phyloP scores from a whole-genome alignment of 805 yeast species.

The Saccharomycopsis fermentans region DNA sequence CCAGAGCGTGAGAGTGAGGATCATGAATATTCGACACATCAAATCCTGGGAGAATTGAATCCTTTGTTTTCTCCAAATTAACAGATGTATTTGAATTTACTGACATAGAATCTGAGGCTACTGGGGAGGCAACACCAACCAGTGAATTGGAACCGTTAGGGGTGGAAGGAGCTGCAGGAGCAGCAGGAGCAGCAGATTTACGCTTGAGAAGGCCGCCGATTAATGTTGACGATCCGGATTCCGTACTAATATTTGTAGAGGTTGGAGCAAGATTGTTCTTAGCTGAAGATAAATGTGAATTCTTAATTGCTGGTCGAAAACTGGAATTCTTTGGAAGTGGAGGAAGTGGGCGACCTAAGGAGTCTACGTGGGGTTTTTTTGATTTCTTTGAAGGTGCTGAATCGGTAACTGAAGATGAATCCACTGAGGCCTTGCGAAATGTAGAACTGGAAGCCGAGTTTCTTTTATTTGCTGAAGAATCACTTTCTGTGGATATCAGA shows the following conservation, averaged over 20 bases:
- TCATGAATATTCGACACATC: neutral
- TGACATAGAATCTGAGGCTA: neutral
- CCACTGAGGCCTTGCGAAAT: neutral
- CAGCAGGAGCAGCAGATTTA: neutral
- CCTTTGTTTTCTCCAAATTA: neutral
- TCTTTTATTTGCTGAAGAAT: neutral
- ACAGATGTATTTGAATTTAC: neutral
- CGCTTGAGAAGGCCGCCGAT: neutral
- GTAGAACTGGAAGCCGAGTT: neutral
- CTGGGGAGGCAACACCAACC: neutral
- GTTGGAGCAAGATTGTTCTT: conserved; percentile 6
- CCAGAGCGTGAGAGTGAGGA: neutral
- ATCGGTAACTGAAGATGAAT: neutral
- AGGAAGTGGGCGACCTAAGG: conserved; percentile 39
- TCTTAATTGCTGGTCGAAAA: conserved; percentile 39
- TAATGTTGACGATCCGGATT: neutral
- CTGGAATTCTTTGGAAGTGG: conserved; percentile 39
- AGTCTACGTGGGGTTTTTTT: conserved; percentile 25
- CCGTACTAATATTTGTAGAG: neutral
- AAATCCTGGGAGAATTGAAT: neutral
- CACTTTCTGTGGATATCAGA: no score
- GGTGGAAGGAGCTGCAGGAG: neutral
- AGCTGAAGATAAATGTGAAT: conserved; percentile 4
- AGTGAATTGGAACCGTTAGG: neutral
- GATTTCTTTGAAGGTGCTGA: conserved; percentile 12